Base-by-base conservation (phyloP, 2,329 filamentous ascomycete genomes). In the Harringtonia aguacate region DNA sequence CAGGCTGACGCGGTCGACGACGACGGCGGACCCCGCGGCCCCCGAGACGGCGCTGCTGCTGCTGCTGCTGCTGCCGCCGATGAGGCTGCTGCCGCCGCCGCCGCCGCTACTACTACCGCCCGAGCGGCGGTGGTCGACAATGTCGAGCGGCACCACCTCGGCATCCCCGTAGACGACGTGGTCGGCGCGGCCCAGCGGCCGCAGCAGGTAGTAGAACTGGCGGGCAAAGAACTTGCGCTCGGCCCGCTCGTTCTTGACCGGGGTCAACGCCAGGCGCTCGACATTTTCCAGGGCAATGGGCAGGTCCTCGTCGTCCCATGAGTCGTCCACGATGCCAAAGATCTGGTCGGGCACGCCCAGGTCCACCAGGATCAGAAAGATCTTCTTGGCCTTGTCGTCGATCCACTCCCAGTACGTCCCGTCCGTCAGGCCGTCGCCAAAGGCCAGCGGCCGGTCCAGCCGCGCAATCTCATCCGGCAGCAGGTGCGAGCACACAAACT, bases 321-420 rank as follows among this genome's bases (percentile, higher is more conserved):
- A 82, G 55, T 83, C 78, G 60, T 88, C 83, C 46, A 87, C 77
- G 42, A 85, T 69, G 35, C 75, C 75, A 55, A 88, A 88, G 48
- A 88, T 86, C 57, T 83, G 80, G 52, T 84, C 80, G 1, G 83
- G 75, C 12, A 83, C 70, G 28, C 78, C 79, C 21, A 86, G 65
- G 53, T 87, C 82, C 43, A 78, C 69, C 22, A 88, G 66, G 33
- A 86, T 79, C 38, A 89, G 66, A 55, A 87, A 88, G 33, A 87
- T 67, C 38, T 79, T 72, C 55, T 78, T 80, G 8, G 81, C 79
- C 53, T 80, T 81, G 44, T 75, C 66, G 38, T 83, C 64, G 46
- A 88, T 86, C 80, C 83, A 86, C 56, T 87, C 82, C 67, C 83
- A 79, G 58, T 88, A 88, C 1, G 82, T 86, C 49, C 81, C 75